Percentiles rank a stretch among this genome's conserved stretches.
phyloP scores from a whole-genome alignment of 2,329 filamentous ascomycete genomes.

The Ilyonectria robusta region DNA sequence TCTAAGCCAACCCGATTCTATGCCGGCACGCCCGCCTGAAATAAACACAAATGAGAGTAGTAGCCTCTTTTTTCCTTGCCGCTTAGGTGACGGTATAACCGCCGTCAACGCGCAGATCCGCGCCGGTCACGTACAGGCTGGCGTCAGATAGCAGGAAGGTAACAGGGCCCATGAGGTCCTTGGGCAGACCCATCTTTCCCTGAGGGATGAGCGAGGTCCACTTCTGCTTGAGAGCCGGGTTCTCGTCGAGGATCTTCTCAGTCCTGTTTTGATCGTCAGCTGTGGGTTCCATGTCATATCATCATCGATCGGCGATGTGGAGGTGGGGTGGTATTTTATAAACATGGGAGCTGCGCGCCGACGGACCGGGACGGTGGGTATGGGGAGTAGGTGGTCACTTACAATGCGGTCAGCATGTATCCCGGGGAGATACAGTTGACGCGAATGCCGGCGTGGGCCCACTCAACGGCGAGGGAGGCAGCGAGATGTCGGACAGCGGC shows the following conservation, averaged over 20 bases:
- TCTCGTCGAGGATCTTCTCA: slow-evolving; percentile 93
- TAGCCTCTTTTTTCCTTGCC: slow-evolving; percentile 7
- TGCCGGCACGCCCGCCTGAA: slow-evolving; percentile 31
- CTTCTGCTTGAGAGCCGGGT: slow-evolving; percentile 88
- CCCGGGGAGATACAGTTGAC: slow-evolving; percentile 97
- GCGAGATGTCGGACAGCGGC: slow-evolving; percentile 92
- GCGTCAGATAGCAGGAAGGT: slow-evolving; percentile 89
- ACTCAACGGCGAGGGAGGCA: slow-evolving; percentile 91
- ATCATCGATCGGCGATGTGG: slow-evolving; percentile 27
- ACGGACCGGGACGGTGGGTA: slow-evolving; percentile 3
- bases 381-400: slow-evolving; percentile 56
- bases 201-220: slow-evolving; percentile 95
- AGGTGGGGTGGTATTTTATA: background rate
- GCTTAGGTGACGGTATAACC: slow-evolving; percentile 85
- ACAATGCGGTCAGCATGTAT: slow-evolving; percentile 96
- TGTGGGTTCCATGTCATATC: slow-evolving; percentile 2
- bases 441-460: slow-evolving; percentile 88
- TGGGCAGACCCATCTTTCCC: slow-evolving; percentile 92
- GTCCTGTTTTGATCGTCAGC: slow-evolving; percentile 68
- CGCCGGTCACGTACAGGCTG: slow-evolving; percentile 78
- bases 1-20: slow-evolving; percentile 36
- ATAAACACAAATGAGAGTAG: slow-evolving; percentile 8
- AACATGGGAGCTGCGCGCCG: background rate
- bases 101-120: slow-evolving; percentile 86
- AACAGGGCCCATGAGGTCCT: slow-evolving; percentile 94